Percentiles rank a stretch among this genome's conserved stretches.
Evolutionary conservation across 1,284 basidiomycete genomes (phyloP).

Genomic region (Paramarasmius palmivorus): DNA sequence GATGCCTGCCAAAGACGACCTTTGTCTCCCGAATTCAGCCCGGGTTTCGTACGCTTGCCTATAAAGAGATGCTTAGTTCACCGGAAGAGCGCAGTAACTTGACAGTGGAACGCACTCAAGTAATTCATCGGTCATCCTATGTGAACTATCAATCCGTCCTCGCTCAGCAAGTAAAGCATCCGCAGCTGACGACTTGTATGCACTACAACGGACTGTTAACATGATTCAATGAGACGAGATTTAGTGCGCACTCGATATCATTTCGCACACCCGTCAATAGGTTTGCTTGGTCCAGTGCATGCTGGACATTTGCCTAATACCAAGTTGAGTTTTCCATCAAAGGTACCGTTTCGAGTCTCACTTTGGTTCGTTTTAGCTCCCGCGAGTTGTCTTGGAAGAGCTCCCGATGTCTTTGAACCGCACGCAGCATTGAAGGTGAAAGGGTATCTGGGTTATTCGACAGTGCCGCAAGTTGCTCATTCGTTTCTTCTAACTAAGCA

Average conservation of each 20-base stretch:
- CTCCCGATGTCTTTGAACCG: constrained; percentile 89
- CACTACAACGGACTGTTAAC: constrained; percentile 39
- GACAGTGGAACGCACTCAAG: constrained; percentile 65
- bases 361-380: constrained; percentile 85
- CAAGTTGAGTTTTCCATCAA: not conserved
- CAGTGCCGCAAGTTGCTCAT: constrained; percentile 71
- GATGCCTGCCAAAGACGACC: constrained; percentile 73
- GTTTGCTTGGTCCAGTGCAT: constrained; percentile 85
- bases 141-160: constrained; percentile 86
- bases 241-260: constrained; percentile 83
- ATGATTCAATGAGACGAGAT: not conserved
- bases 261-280: constrained; percentile 90
- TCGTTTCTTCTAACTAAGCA: constrained; percentile 77
- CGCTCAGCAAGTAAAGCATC: constrained; percentile 90
- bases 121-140: constrained; percentile 93
- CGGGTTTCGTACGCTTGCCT: constrained; percentile 98
- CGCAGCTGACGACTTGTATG: constrained; percentile 87
- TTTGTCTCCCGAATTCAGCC: constrained; percentile 90
- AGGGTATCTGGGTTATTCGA: constrained; percentile 78
- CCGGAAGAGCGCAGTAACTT: not conserved
- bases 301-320: constrained; percentile 75
- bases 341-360: constrained; percentile 24
- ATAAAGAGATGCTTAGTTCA: constrained; percentile 13
- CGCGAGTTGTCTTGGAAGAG: constrained; percentile 86
- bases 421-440: constrained; percentile 83